A percentile compares a stretch with the other conserved stretches of the same genome.
phyloP scores from a whole-genome alignment of 192 early-diverging fungal genomes.

The Thamnidium elegans region DNA sequence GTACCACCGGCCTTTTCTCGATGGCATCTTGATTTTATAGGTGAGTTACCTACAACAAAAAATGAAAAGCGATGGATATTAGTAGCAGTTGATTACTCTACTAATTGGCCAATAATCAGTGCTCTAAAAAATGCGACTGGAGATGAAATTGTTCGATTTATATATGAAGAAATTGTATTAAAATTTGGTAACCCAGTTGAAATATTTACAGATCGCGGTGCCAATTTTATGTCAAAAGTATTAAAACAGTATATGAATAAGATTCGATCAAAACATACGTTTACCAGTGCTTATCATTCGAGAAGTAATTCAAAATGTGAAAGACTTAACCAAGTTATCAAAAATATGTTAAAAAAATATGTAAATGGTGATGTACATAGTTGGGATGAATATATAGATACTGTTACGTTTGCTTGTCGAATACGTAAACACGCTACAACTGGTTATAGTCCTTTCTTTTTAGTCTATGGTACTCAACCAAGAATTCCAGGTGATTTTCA shows the following conservation, averaged over 20 bases:
- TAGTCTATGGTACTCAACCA: no score
- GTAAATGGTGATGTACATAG: no score
- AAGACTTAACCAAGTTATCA: slow-evolving; percentile 14
- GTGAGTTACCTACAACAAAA: slow-evolving; percentile 1
- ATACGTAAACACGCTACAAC: no score
- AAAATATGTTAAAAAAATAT: slow-evolving; percentile 1
- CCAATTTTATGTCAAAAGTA: slow-evolving; percentile 15
- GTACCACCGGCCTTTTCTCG: no score
- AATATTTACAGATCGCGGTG: no score
- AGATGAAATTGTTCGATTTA: no score
- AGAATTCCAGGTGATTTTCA: no score
- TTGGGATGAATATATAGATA: no score
- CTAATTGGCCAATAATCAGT: slow-evolving; percentile 30
- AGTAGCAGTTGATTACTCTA: slow-evolving; percentile 31
- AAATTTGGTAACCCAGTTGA: no score
- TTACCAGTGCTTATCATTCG: slow-evolving; percentile 22
- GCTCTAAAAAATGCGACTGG: slow-evolving; percentile 23
- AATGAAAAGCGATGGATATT: slow-evolving; percentile 25
- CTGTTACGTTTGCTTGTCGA: no score
- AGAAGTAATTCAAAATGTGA: slow-evolving; percentile 29
- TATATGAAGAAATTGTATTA: no score
- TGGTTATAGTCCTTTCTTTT: no score
- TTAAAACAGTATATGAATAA: not conserved
- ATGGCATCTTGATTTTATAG: slow-evolving; percentile 20
- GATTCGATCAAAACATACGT: slow-evolving; percentile 9